These are phyloP conservation scores for Corchorus olitorius DNA, from an alignment of 345 rosid species.

Conservation along the genomic window DNA sequence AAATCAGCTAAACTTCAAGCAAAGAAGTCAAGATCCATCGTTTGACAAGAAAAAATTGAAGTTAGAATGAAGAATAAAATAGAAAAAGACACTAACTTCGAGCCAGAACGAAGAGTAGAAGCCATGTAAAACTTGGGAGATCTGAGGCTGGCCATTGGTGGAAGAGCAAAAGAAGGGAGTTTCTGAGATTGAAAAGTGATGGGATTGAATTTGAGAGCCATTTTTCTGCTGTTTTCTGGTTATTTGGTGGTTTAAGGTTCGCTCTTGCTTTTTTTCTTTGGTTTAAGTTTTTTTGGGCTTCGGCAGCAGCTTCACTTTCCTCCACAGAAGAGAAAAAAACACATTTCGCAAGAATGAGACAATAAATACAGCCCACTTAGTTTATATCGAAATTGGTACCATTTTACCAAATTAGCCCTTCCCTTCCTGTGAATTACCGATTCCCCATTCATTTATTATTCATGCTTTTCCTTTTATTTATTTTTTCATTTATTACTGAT, in stretches of 20 bases:
- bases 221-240: slow-evolving; percentile 4
- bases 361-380: not conserved
- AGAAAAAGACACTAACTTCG: slow-evolving; percentile 45
- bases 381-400: not conserved
- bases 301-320: slow-evolving; percentile 2
- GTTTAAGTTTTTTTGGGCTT: not conserved
- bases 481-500: too few relatives aligned
- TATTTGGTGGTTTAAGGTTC: not conserved
- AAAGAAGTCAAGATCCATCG: slow-evolving; percentile 11
- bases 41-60: not conserved
- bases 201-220: slow-evolving; percentile 78
- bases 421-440: not conserved
- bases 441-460: not conserved
- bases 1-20: slow-evolving; percentile 22
- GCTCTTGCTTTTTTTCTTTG: not conserved
- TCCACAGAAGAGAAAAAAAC: not conserved
- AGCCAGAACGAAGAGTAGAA: slow-evolving; percentile 63
- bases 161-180: slow-evolving; percentile 56
- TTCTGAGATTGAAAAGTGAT: slow-evolving; percentile 53
- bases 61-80: not conserved
- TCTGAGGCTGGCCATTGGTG: slow-evolving; percentile 63
- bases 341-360: not conserved
- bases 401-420: not conserved
- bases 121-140: slow-evolving; percentile 81
- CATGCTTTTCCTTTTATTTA: not conserved